A percentile compares a stretch with the other conserved stretches of the same genome.
Evolutionary conservation across 345 rosid species (phyloP).

Genomic region (Eucalyptus lansdowneana): DNA sequence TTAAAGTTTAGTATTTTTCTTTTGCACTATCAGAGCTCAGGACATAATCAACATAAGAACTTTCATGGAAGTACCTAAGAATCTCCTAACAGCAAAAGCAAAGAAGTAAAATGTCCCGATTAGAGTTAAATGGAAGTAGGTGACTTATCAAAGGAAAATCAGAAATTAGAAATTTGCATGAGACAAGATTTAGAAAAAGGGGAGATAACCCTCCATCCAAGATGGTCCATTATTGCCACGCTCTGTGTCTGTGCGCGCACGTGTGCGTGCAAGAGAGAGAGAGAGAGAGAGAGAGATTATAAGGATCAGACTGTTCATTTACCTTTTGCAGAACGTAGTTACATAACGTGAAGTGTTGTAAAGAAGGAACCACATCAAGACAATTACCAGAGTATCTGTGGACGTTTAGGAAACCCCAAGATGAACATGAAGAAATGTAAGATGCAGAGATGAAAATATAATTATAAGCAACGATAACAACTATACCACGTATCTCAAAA

Average conservation of each 20-base stretch:
- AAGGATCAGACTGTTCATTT: neutral
- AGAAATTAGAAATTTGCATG: neutral
- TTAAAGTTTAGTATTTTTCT: neutral
- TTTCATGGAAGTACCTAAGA: neutral
- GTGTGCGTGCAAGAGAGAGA: neutral
- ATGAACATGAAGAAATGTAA: neutral
- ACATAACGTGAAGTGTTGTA: slow-evolving; percentile 62
- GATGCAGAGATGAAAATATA: neutral
- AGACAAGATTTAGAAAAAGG: neutral
- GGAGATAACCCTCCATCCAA: neutral
- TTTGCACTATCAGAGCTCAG: neutral
- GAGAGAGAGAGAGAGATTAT: neutral
- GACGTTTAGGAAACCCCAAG: slow-evolving; percentile 27
- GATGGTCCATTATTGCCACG: neutral
- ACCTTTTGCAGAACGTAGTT: slow-evolving; percentile 57
- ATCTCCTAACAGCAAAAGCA: neutral
- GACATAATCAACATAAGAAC: neutral
- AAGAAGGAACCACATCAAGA: slow-evolving; percentile 76
- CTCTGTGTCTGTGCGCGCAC: neutral
- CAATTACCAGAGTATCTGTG: slow-evolving; percentile 67
- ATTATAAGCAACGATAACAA: neutral
- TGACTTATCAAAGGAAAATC: neutral
- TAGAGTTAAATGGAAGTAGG: neutral
- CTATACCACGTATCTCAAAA: neutral
- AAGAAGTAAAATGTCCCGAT: neutral